These are phyloP conservation scores for Aspergillus melleus DNA, from an alignment of 2,329 filamentous ascomycete genomes.

Conservation along the genomic window DNA sequence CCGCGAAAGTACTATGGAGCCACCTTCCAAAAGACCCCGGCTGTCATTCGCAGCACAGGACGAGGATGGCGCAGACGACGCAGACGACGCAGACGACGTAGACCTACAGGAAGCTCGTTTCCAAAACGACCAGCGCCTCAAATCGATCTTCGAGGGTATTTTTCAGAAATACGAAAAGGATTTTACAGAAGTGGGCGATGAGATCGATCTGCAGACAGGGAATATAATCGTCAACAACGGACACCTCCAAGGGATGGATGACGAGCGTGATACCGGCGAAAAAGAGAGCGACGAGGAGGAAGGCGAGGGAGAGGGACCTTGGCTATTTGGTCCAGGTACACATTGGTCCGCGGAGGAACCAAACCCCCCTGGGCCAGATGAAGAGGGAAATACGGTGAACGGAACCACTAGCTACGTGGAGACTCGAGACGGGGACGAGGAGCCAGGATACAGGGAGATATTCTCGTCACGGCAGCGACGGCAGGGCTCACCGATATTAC, in stretches of 20 bases:
- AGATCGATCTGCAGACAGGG: slow-evolving; percentile 81
- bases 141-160: slow-evolving; percentile 82
- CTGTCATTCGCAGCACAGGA: slow-evolving; percentile 36
- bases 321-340: slow-evolving; percentile 9
- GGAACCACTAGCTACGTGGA: slow-evolving; percentile 4
- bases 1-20: slow-evolving; percentile 25
- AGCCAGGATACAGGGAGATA: slow-evolving; percentile 3
- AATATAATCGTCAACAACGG: slow-evolving; percentile 88
- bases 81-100: slow-evolving; percentile 42
- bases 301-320: not conserved
- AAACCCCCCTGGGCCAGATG: not conserved
- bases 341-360: not conserved
- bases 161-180: slow-evolving; percentile 85
- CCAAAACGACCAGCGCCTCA: slow-evolving; percentile 69
- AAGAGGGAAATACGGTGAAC: not conserved
- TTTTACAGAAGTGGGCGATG: slow-evolving; percentile 80
- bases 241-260: slow-evolving; percentile 60
- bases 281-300: slow-evolving; percentile 1
- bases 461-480: not conserved
- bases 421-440: slow-evolving; percentile 5
- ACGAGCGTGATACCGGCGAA: slow-evolving; percentile 19
- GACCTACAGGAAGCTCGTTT: slow-evolving; percentile 63
- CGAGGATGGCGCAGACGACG: slow-evolving; percentile 14
- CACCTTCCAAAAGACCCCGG: slow-evolving; percentile 59
- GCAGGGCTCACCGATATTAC: slow-evolving; percentile 8